Conservation (phyloP, 345 rosid genomes). For the Eucalyptus erythrocorys region DNA sequence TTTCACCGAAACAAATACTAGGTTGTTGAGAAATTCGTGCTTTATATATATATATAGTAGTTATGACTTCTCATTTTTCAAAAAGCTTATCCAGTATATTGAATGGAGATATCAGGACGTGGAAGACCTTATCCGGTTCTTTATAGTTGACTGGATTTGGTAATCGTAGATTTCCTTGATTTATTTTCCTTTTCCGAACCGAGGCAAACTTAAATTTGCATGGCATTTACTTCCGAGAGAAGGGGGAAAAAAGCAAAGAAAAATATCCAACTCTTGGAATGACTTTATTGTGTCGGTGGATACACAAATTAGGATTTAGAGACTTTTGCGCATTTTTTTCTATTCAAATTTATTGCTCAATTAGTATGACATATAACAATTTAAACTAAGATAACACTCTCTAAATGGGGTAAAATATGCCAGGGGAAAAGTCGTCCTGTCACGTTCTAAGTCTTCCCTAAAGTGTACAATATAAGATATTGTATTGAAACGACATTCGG, state of each 20-base stretch:
- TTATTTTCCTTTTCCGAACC: not conserved
- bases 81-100: not conserved
- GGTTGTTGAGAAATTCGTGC: not conserved
- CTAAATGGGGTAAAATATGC: not conserved
- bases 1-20: not conserved
- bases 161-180: not conserved
- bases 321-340: not conserved
- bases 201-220: not conserved
- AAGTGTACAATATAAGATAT: too few relatives aligned
- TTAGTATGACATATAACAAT: not conserved
- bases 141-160: not conserved
- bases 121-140: not conserved
- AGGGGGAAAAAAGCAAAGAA: too few relatives aligned
- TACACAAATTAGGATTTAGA: not conserved
- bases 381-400: not conserved
- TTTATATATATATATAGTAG: not conserved
- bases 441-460: too few relatives aligned
- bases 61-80: not conserved
- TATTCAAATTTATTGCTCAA: not conserved
- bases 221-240: not conserved
- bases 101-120: not conserved
- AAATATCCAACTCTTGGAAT: not conserved
- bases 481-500: too few relatives aligned
- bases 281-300: not conserved
- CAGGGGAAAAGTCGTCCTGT: too few relatives aligned